Conservation (phyloP, 208 protist genomes). For the Wallacemonas sp. region DNA sequence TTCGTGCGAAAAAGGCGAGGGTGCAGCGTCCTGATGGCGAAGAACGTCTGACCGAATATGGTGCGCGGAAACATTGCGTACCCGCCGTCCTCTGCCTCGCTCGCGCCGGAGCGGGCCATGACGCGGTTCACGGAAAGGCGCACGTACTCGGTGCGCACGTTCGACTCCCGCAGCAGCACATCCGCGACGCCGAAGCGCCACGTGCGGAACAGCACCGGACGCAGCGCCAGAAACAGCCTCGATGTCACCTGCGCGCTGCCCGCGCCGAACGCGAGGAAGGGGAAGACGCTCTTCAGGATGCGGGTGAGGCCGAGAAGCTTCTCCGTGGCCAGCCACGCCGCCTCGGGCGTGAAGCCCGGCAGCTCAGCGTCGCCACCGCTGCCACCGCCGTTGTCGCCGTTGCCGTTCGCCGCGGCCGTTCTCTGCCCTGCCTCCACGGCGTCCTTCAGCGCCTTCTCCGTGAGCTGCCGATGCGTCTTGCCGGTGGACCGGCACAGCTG, state of each 20-base stretch:
- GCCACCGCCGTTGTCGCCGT: too few relatives aligned
- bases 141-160: constrained; percentile 69
- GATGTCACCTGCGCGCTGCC: constrained; percentile 44
- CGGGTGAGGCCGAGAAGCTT: constrained; percentile 78
- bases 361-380: background rate
- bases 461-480: constrained; percentile 47
- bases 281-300: constrained; percentile 69
- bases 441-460: constrained; percentile 41
- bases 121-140: constrained; percentile 88
- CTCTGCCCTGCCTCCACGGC: constrained; percentile 5
- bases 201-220: constrained; percentile 65
- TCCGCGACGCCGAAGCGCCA: constrained; percentile 67
- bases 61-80: constrained; percentile 56
- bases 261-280: constrained; percentile 74
- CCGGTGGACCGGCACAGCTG: constrained; percentile 25
- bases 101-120: constrained; percentile 23
- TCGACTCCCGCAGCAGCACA: constrained; percentile 76
- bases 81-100: background rate
- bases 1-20: constrained; percentile 86
- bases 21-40: constrained; percentile 60
- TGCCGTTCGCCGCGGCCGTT: constrained; percentile 19
- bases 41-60: constrained; percentile 91
- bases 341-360: constrained; percentile 13
- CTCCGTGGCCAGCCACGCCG: constrained; percentile 53
- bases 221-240: constrained; percentile 64